Evolutionary conservation across 352 stramenopile genomes (phyloP).

Genomic region (Pythium guiyangense): DNA sequence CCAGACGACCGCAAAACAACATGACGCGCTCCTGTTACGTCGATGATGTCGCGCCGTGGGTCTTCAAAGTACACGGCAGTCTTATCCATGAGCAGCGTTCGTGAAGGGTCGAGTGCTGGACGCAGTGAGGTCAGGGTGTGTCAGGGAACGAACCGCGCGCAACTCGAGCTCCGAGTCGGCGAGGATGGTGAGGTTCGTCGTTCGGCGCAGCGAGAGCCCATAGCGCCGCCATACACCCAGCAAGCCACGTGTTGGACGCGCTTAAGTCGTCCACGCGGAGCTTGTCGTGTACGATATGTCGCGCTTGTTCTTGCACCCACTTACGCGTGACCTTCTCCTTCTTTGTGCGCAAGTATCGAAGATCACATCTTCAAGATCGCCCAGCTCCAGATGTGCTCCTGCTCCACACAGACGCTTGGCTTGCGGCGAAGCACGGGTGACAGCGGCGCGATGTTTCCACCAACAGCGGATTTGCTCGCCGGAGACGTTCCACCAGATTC

Average conservation of each 20-base stretch:
- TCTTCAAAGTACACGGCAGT: slow-evolving; percentile 26
- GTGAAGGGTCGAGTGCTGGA: background rate
- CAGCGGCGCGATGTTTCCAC: slow-evolving; percentile 11
- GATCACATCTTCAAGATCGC: no score
- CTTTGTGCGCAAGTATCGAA: no score
- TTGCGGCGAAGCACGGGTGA: background rate
- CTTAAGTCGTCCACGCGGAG: slow-evolving; percentile 7
- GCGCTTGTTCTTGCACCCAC: no score
- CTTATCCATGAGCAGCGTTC: slow-evolving; percentile 21
- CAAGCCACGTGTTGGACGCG: slow-evolving; percentile 20
- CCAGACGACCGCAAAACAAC: slow-evolving; percentile 20
- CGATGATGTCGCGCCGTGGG: slow-evolving; percentile 10
- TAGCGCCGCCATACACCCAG: slow-evolving; percentile 22
- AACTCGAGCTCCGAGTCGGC: slow-evolving; percentile 11
- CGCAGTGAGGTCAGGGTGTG: slow-evolving; percentile 4
- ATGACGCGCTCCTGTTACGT: slow-evolving; percentile 15
- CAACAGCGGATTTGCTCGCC: slow-evolving; percentile 17
- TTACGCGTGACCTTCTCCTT: no score
- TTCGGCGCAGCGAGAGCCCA: slow-evolving; percentile 16
- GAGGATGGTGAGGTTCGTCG: slow-evolving; percentile 19
- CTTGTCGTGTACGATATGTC: background rate
- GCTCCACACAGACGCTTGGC: no score
- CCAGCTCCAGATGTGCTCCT: no score
- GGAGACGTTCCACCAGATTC: slow-evolving; percentile 14
- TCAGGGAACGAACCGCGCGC: slow-evolving; percentile 11